phyloP scores from a whole-genome alignment of 257 asterid species.

The Misopates orontium region DNA sequence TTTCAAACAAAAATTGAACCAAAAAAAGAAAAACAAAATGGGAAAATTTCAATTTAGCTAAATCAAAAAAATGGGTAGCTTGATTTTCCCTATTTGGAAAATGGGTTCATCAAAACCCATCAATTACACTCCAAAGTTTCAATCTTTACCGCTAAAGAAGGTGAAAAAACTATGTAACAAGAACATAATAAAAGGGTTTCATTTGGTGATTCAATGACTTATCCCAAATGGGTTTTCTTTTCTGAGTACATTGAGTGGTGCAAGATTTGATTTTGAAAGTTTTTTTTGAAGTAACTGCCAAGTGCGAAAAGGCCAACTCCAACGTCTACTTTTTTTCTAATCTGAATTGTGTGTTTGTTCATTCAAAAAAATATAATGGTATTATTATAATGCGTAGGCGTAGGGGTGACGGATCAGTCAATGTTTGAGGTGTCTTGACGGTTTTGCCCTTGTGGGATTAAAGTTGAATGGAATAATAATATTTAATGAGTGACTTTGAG shows the following conservation, averaged over 20 bases:
- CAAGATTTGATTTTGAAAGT: conserved; percentile 50
- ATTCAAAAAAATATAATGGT: conserved; percentile 37
- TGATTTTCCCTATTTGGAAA: conserved; percentile 17
- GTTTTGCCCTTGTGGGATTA: conserved; percentile 31
- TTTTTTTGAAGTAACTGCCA: conserved; percentile 36
- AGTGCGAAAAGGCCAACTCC: conserved; percentile 43
- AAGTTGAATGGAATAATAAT: neutral
- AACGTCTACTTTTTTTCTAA: conserved; percentile 43
- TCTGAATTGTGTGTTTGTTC: neutral
- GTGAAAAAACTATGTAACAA: neutral
- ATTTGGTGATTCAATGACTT: conserved; percentile 23
- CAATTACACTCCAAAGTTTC: conserved; percentile 27
- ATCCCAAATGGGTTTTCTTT: conserved; percentile 10
- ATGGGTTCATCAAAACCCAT: conserved; percentile 34
- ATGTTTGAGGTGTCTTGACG: conserved; percentile 22
- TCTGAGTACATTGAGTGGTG: conserved; percentile 10
- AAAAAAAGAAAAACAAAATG: conserved; percentile 12
- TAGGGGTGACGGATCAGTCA: conserved; percentile 41
- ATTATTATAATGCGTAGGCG: conserved; percentile 40
- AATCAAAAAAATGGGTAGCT: conserved; percentile 22
- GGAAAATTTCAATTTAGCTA: conserved; percentile 18
- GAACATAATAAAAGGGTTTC: conserved; percentile 17
- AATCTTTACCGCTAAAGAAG: conserved; percentile 18
- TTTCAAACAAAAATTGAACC: conserved; percentile 41
- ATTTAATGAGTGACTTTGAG: neutral